Evolutionary conservation across 73 alveolate species (phyloP).

Genomic region (Paramecium sonneborni): DNA sequence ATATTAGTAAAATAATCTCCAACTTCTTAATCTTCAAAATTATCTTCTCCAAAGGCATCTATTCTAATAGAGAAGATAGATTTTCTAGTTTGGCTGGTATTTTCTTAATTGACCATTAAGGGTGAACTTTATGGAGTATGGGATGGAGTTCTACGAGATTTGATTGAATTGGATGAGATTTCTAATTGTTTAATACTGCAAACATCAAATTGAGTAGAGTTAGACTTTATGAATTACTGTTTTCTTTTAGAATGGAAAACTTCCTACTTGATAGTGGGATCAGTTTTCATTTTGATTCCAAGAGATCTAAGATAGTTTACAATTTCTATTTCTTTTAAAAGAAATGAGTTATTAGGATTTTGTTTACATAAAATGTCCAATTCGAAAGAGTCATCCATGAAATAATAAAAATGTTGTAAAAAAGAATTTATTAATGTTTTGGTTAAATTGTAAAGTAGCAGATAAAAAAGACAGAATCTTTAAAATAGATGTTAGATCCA

Average conservation of each 20-base stretch:
- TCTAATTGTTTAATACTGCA: background rate
- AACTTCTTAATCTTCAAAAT: background rate
- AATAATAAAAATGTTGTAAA: background rate
- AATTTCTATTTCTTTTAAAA: background rate
- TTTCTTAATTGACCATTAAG: background rate
- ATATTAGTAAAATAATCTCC: background rate
- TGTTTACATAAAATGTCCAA: background rate
- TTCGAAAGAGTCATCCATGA: constrained; percentile 22
- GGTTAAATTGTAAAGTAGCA: background rate
- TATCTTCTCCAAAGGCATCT: background rate
- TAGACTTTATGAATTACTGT: background rate
- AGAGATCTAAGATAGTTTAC: background rate
- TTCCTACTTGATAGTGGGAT: background rate
- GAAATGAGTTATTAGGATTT: background rate
- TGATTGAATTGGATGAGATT: background rate
- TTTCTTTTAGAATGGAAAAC: background rate
- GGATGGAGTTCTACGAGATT: background rate
- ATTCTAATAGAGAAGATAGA: background rate
- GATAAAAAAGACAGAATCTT: background rate
- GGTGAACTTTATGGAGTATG: constrained; percentile 28
- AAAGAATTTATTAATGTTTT: background rate
- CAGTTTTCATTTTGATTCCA: constrained; percentile 14
- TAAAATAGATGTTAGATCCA: background rate
- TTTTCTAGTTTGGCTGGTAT: background rate
- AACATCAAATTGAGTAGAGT: background rate